Conservation (phyloP, 805 yeast species). For the Saturnispora sanitii region DNA sequence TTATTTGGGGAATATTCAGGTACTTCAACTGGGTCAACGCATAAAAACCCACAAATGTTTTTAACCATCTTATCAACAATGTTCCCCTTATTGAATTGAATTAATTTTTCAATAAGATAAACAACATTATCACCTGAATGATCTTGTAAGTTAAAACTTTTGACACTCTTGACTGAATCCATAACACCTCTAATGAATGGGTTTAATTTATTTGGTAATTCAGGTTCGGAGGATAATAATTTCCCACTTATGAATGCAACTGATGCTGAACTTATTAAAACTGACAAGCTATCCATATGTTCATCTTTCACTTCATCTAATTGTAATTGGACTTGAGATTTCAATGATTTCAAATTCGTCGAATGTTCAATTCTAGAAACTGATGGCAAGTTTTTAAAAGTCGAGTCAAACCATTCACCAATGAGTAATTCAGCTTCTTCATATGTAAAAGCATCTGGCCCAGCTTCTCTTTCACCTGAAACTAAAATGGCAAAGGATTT, state of each 20-base stretch:
- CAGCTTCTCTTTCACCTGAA: conserved; percentile 90
- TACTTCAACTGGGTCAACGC: conserved; percentile 93
- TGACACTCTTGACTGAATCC: conserved; percentile 84
- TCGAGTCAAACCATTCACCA: conserved; percentile 53
- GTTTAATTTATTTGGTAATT: conserved; percentile 79
- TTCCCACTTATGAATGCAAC: conserved; percentile 37
- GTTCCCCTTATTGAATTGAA: conserved; percentile 46
- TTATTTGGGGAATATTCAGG: conserved; percentile 78
- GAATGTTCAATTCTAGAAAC: conserved; percentile 60
- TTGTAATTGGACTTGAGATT: conserved; percentile 53
- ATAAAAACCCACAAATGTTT: conserved; percentile 82
- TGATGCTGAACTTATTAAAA: conserved; percentile 68
- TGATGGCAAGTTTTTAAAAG: conserved; percentile 53
- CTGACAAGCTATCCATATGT: conserved; percentile 38
- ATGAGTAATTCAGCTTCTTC: conserved; percentile 65
- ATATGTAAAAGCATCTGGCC: conserved; percentile 83
- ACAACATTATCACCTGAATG: conserved; percentile 66
- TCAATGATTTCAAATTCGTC: conserved; percentile 70
- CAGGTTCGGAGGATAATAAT: conserved; percentile 30
- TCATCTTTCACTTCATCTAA: conserved; percentile 58
- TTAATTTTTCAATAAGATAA: conserved; percentile 49
- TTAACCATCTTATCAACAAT: conserved; percentile 85
- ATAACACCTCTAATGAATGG: conserved; percentile 82
- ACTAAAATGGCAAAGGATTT: conserved; percentile 85
- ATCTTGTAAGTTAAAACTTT: conserved; percentile 51